A percentile compares a stretch with the other conserved stretches of the same genome.
These are phyloP conservation scores for Chenopodium berlandieri DNA, from an alignment of 148 eudicot species.

Conservation along the genomic window DNA sequence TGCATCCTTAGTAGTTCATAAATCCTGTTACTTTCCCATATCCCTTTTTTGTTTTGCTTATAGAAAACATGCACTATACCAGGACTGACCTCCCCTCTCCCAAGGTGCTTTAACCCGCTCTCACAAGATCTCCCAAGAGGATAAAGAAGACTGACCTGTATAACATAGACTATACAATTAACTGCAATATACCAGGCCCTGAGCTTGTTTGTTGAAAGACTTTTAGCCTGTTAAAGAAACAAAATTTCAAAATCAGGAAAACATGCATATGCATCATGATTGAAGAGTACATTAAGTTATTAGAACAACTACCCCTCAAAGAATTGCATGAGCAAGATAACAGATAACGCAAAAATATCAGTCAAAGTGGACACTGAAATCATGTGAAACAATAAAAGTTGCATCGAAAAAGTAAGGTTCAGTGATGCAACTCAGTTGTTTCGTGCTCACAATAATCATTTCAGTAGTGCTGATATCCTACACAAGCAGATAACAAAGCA, in stretches of 20 bases:
- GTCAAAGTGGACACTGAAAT: neutral
- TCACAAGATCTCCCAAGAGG: neutral
- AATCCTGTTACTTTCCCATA: neutral
- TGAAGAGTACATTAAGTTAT: conserved; percentile 6
- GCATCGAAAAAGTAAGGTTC: neutral
- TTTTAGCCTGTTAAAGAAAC: conserved; percentile 62
- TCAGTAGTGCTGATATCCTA: neutral
- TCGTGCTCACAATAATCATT: neutral
- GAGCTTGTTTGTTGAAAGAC: conserved; percentile 77
- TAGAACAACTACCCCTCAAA: neutral
- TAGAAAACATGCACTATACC: neutral
- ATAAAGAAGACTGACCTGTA: conserved; percentile 52
- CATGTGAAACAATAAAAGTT: neutral
- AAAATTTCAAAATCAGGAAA: conserved; percentile 6
- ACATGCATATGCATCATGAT: neutral
- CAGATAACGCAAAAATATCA: neutral
- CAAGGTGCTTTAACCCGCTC: neutral
- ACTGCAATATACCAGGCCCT: conserved; percentile 54
- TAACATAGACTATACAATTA: conserved; percentile 58
- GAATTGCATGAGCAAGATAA: neutral
- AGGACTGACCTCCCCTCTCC: neutral
- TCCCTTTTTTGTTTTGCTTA: neutral
- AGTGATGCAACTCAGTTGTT: neutral
- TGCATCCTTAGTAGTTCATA: neutral
- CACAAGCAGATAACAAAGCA: neutral